Evolutionary conservation across 2,329 filamentous ascomycete genomes (phyloP), one percentile per base, ranked within the genome.

Genomic region (Arthrinium phaeospermum): DNA sequence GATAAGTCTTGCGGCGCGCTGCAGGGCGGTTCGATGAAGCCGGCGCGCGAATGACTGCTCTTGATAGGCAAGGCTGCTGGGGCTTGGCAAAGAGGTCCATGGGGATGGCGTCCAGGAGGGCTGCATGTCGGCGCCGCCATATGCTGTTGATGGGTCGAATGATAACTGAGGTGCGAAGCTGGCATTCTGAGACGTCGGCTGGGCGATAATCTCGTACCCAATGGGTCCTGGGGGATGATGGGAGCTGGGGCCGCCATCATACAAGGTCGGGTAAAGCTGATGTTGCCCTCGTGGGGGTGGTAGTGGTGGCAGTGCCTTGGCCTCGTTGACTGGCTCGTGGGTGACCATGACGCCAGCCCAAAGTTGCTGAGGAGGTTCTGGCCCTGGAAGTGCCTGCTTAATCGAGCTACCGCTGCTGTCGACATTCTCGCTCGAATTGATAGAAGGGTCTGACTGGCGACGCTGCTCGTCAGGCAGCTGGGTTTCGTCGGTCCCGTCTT

Each of bases 41-140:
- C 92, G 88, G 10, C 93, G 89, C 14, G 91, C 90, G 76, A 97
- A 95, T 0, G 88, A 91, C 1, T 85, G 83, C 79, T 95, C 93
- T 37, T 89, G 85, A 72, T 88, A 87, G 13, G 90, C 86, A 78
- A 91, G 91, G 0, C 90, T 90, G 30, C 80, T 83, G 0, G 89
- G 87, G 0, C 83, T 74, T 0, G 84, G 81, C 22, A 88, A 79
- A 2, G 67, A 68, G 8, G 79, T 78, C 51, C 82, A 84, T 2
- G 81, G 78, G 10, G 79, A 79, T 22, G 74, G 70, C 78, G 68
- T 67, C 70, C 51, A 73, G 14, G 53, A 67, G 14, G 53, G 64
- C 37, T 34, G 49, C 49, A 76, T 72, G 68, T 76, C 74, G n/a
- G 75, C 72, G 68, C 37, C 37, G 37, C 37, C 37, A 41, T 76